Conservation (phyloP, 2,329 filamentous ascomycete species). For the Botrytis porri region DNA sequence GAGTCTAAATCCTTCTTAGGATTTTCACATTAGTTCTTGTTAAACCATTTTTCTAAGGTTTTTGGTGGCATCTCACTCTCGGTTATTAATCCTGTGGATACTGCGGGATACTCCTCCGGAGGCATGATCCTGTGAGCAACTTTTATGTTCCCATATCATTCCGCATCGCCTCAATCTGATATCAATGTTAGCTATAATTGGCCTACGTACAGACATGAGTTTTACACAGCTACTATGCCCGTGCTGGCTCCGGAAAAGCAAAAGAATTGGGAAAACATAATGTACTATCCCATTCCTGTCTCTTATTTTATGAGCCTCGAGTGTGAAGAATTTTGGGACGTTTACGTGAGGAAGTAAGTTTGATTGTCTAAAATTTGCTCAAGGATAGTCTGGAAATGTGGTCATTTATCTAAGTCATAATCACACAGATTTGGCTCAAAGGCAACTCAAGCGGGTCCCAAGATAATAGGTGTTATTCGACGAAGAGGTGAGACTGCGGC, state of each 20-base stretch:
- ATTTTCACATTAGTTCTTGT: neutral
- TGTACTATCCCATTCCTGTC: neutral
- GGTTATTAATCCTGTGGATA: neutral
- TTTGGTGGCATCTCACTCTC: neutral
- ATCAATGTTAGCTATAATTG: neutral
- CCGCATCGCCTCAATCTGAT: neutral
- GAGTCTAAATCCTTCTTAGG: neutral
- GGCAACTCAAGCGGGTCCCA: neutral
- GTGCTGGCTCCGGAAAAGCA: neutral
- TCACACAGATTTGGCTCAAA: neutral
- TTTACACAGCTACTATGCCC: neutral
- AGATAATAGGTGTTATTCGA: neutral
- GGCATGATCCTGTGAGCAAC: neutral
- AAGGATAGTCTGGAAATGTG: neutral
- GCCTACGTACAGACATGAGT: neutral
- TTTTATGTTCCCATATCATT: neutral
- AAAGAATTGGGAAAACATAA: neutral
- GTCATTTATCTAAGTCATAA: neutral
- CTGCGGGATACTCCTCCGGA: neutral
- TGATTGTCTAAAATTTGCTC: neutral
- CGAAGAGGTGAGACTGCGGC: neutral
- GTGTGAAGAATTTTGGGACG: constrained; percentile 1
- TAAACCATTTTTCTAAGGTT: neutral
- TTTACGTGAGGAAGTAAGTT: constrained; percentile 9
- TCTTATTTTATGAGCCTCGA: constrained; percentile 3